Evolutionary conservation across 176 grass and related monocot species (phyloP).

Genomic region (Oryza punctata): DNA sequence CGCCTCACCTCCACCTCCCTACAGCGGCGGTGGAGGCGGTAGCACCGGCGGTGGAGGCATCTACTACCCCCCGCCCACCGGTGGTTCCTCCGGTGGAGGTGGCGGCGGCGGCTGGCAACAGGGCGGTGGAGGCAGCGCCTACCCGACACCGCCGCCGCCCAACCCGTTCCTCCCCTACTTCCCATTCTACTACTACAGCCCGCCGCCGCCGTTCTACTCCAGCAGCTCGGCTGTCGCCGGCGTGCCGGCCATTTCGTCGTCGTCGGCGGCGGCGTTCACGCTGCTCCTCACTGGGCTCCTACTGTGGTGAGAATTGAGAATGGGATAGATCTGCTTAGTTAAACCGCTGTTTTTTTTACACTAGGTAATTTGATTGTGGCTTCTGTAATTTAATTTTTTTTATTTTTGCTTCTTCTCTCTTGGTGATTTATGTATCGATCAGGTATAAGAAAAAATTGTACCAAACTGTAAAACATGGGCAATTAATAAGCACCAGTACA

Average conservation of each 20-base stretch:
- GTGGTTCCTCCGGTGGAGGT: neutral
- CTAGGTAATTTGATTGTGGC: neutral
- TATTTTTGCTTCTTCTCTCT: neutral
- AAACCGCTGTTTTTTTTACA: neutral
- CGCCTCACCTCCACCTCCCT: slow-evolving; percentile 45
- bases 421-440: slow-evolving; percentile 6
- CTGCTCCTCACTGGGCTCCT: slow-evolving; percentile 13
- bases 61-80: slow-evolving; percentile 44
- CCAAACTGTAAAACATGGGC: slow-evolving; percentile 24
- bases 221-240: neutral
- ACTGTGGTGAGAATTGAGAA: slow-evolving; percentile 6
- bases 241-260: neutral
- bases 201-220: slow-evolving; percentile 48
- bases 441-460: slow-evolving; percentile 4
- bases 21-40: neutral
- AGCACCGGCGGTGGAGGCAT: neutral
- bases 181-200: slow-evolving; percentile 95
- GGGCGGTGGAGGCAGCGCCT: slow-evolving; percentile 5
- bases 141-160: slow-evolving; percentile 78
- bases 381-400: slow-evolving; percentile 8
- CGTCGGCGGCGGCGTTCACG: neutral
- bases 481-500: slow-evolving; percentile 16
- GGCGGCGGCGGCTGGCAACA: neutral
- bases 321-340: slow-evolving; percentile 28
- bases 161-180: slow-evolving; percentile 97